Conservation (phyloP, 257 asterid genomes). For the Henckelia pumila region DNA sequence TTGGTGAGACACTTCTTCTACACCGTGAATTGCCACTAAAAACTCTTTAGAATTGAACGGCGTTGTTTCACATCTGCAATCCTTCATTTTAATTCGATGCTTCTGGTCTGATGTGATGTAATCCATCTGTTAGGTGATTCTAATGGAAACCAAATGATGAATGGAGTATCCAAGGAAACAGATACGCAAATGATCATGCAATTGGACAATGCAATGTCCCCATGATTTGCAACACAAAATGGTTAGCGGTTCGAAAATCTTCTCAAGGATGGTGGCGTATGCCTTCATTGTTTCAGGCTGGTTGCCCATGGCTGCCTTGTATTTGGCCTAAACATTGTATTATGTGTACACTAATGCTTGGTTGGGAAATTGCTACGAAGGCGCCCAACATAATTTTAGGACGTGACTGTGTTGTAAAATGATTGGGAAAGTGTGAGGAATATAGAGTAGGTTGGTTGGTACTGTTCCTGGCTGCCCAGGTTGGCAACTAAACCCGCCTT, state of each 20-base stretch:
- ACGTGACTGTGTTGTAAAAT: conserved; percentile 17
- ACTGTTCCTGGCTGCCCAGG: conserved; percentile 77
- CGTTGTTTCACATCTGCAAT: background rate
- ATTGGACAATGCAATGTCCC: conserved; percentile 54
- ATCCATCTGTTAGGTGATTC: conserved; percentile 37
- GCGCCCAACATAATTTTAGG: conserved; percentile 29
- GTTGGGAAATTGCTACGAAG: background rate
- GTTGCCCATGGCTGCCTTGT: conserved; percentile 40
- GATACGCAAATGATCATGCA: conserved; percentile 57
- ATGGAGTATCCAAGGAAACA: conserved; percentile 42
- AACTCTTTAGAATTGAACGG: background rate
- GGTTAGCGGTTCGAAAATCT: conserved; percentile 21
- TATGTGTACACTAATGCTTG: conserved; percentile 39
- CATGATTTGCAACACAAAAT: conserved; percentile 28
- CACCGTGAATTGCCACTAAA: background rate
- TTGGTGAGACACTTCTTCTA: conserved; percentile 37
- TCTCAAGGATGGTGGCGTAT: conserved; percentile 43
- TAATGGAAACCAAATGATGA: conserved; percentile 34
- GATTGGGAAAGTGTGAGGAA: conserved; percentile 31
- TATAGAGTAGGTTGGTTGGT: conserved; percentile 37
- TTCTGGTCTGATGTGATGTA: conserved; percentile 17
- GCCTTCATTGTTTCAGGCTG: conserved; percentile 77
- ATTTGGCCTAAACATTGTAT: conserved; percentile 35
- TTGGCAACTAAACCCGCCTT: conserved; percentile 60
- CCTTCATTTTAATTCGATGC: background rate